Evolutionary conservation across 225 moss, liverwort and hornwort species (phyloP), one percentile per base, ranked within the genome.

Genomic region (Climacium dendroides): DNA sequence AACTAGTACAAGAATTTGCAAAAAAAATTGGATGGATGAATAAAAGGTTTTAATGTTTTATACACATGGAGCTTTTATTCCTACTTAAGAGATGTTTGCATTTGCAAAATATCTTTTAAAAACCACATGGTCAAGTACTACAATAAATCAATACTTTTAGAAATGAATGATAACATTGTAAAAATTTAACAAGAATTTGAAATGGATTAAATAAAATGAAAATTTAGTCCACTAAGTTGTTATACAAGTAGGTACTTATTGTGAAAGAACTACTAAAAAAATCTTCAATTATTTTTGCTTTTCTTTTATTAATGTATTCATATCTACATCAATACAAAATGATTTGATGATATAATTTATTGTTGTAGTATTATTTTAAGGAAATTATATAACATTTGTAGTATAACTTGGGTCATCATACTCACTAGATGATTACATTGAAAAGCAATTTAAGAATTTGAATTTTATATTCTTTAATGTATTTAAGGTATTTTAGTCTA

Each of bases 121-220:
- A 65, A n/a, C 6, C 10, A n/a, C 19, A 11, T 20, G 2, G 20
- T n/a, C 2, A 0, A 66, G n/a, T 66, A n/a, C 2, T n/a, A 11
- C 3, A n/a, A n/a, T 66, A 66, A 6, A 66, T 66, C 11, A 11
- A n/a, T 66, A 66, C 6, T 20, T 66, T 2, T n/a, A 0, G 6
- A 66, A 66, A n/a, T 66, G 6, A n/a, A 66, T 20, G 6, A 66
- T 11, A 64, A 19, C 1, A 66, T 22, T 66, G 22, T 67, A 37
- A 37, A 37, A 12, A 67, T 67, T 69, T 69, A 14, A 24, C 13
- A 24, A 14, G 23, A 39, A 69, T 13, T 67, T n/a, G 22, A 39
- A 69, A 39, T 24, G 24, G 24, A 14, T 14, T 69, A 24, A 39
- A 39, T 24, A 24, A 39, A 24, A 24, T 69, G 8, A 4, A 37